Percentiles rank a stretch among this genome's conserved stretches.
These are phyloP conservation scores for Fusarium cyanostomum DNA, from an alignment of 2,329 filamentous ascomycete species.

Conservation along the genomic window DNA sequence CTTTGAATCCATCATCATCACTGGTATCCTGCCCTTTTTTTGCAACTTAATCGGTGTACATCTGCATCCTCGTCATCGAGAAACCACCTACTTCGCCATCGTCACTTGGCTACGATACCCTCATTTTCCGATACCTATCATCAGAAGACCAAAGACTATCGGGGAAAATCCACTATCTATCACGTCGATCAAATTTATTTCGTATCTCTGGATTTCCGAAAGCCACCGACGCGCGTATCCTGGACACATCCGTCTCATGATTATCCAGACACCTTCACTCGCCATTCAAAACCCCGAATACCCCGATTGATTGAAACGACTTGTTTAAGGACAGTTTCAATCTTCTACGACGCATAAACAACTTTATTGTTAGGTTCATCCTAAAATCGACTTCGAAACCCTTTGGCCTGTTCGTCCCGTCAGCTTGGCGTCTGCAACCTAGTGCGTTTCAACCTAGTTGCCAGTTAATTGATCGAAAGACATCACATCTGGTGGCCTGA, in stretches of 20 bases:
- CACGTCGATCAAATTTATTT: conserved; percentile 25
- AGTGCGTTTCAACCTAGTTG: conserved; percentile 39
- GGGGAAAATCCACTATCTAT: neutral
- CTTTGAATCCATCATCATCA: neutral
- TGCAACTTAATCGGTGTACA: conserved; percentile 7
- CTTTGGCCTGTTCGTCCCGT: conserved; percentile 23
- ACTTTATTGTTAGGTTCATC: neutral
- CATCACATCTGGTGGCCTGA: conserved; percentile 23
- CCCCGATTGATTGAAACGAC: conserved; percentile 22
- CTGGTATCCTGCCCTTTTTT: neutral
- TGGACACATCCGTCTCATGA: conserved; percentile 12
- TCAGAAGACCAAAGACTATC: neutral
- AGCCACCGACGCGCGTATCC: neutral
- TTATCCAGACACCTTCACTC: neutral
- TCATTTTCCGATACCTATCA: conserved; percentile 15
- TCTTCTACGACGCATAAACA: conserved; percentile 20
- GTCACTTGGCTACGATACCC: conserved; percentile 14
- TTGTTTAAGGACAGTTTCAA: conserved; percentile 23
- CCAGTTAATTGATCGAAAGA: conserved; percentile 33
- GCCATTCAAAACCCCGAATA: neutral
- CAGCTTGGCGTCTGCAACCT: conserved; percentile 32
- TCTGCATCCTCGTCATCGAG: conserved; percentile 9
- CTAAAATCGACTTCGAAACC: conserved; percentile 4
- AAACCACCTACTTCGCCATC: neutral
- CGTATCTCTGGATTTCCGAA: conserved; percentile 1